A percentile compares a stretch with the other conserved stretches of the same genome.
These are phyloP conservation scores for Kappamyces sp. DNA, from an alignment of 192 early-diverging fungal species.

Conservation along the genomic window DNA sequence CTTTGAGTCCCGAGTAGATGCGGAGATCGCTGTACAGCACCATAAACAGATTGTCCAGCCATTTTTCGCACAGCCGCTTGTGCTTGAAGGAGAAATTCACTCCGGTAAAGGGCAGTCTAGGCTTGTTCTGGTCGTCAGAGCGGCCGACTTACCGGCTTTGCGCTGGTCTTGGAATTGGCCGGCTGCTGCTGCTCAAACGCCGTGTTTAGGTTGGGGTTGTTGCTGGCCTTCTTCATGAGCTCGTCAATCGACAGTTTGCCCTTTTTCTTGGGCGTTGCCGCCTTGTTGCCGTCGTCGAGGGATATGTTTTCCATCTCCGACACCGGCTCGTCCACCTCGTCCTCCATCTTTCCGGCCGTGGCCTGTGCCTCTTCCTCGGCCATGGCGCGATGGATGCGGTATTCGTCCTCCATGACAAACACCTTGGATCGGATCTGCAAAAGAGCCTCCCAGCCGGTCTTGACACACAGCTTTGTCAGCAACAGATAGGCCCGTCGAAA, in stretches of 20 bases:
- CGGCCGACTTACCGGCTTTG: too few species aligned
- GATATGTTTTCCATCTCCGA: constrained; percentile 44
- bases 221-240: constrained; percentile 35
- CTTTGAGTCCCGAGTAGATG: constrained; percentile 87
- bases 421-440: constrained; percentile 77
- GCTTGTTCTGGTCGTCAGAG: constrained; percentile 6
- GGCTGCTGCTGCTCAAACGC: constrained; percentile 6
- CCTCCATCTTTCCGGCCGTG: constrained; percentile 21
- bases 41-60: constrained; percentile 99
- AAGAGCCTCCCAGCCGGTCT: constrained; percentile 95
- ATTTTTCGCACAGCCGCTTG: constrained; percentile 98
- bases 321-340: constrained; percentile 24
- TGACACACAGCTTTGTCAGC: constrained; percentile 70
- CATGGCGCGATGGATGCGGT: constrained; percentile 64
- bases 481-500: constrained; percentile 85
- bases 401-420: constrained; percentile 99
- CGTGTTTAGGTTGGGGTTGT: constrained; percentile 10
- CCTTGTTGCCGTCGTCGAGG: constrained; percentile 26
- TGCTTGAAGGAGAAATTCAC: constrained; percentile 71
- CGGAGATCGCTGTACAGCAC: constrained; percentile 96
- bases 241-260: constrained; percentile 41
- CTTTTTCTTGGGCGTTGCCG: constrained; percentile 5
- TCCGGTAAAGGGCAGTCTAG: constrained; percentile 2
- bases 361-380: constrained; percentile 58
- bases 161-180: not conserved